Evolutionary conservation across 257 asterid species (phyloP), one percentile per base, ranked within the genome.

Genomic region (Solanum dulcamara): DNA sequence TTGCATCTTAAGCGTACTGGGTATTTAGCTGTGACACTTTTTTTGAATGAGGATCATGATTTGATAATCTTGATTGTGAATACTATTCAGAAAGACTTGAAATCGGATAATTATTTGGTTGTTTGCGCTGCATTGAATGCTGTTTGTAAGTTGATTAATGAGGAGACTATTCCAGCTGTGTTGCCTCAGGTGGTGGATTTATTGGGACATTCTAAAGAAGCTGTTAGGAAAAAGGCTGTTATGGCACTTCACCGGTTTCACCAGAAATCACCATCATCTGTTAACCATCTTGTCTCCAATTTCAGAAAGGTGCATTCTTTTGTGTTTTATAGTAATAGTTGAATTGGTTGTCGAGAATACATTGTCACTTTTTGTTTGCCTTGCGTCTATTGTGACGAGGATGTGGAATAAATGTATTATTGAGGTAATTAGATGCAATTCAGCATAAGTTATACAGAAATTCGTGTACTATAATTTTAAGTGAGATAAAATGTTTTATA

Each of bases 91-190:
- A 97, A 97, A 94, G 98, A 97, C 90, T 90, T 97, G 93, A 97
- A 90, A 88, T 95, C 98, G 53, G 98, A 95, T 85, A 96, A 96
- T 60, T 96, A 86, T 86, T 87, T 96, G 90, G 98, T 95, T 84
- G 97, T 95, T 86, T 93, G 94, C 33, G 94, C 98, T 0, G 99
- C 98, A 10, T 85, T 97, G 89, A 93, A 93, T 88, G 99, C 97
- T 0, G 98, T 95, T 9, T 97, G 99, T 88, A 92, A 88, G 91
- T 91, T 97, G 96, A 97, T 97, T 84, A 94, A 93, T 24, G 98
- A 97, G 93, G 99, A 97, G 93, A 97, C 99, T 2, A 95, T 97
- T 48, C 99, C 98, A 0, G 99, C 99, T 0, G 99, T 97, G 24
- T 86, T 97, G 94, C 96, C 97, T 2, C 98, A 94, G 91, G 98